Evolutionary conservation across 2,329 filamentous ascomycete genomes (phyloP), one percentile per base, ranked within the genome.

Genomic region (Calcarisporium arbuscula): DNA sequence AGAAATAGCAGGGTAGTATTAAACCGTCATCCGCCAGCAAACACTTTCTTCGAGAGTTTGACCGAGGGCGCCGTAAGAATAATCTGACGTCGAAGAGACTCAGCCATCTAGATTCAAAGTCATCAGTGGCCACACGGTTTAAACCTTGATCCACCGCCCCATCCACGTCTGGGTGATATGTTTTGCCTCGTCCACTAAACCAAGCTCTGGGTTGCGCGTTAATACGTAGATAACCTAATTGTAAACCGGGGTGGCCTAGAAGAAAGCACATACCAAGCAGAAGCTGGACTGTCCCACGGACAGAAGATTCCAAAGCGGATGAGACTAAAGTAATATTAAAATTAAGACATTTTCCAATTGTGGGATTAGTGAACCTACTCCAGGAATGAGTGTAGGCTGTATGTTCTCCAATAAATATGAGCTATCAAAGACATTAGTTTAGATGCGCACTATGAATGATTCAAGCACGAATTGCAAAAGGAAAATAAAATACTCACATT

Each of bases 381-480:
- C 79, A 85, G 2, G 78, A 80, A 49, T 85, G 81, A 0, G 81
- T 86, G 50, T 80, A 83, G 6, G 70, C 74, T 0, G 80, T 84
- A 50, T 85, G 80, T 53, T 85, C 81, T 3, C 75, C 75, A 6
- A 82, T 62, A 39, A 84, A 83, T 21, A 85, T 74, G n/a, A 80
- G 77, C 58, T 70, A 34, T 32, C 12, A 12, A 6, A 29, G n/a
- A n/a, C n/a, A n/a, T n/a, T 20, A 17, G 28, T 22, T 19, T n/a
- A 30, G 12, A 29, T 19, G 8, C 9, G 12, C 14, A 15, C 27
- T 12, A 32, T 10, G 10, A 18, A 14, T 28, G 2, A 11, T n/a
- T 15, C 6, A 27, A 10, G 25, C 18, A 20, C 18, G 21, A 28
- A 6, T 15, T 28, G n/a, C 20, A 27, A 22, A 12, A 11, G 8